Conservation (phyloP, 2,329 filamentous ascomycete genomes). For the Talaromyces albobiverticillius region DNA sequence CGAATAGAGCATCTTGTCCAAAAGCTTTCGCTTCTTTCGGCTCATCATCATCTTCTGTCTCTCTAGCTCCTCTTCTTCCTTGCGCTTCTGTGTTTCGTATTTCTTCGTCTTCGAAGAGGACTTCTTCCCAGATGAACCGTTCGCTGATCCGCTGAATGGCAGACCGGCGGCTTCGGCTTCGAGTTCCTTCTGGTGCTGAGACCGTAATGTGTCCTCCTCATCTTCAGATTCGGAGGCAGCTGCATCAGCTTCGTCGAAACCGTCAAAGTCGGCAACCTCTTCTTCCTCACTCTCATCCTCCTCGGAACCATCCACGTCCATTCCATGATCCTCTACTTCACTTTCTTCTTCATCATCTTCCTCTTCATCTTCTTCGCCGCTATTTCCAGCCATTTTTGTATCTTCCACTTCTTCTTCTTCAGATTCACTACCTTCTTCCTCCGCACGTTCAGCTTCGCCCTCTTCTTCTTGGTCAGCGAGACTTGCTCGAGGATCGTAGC, state of each 20-base stretch:
- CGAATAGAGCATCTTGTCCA: slow-evolving; percentile 95
- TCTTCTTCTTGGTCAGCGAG: slow-evolving; percentile 86
- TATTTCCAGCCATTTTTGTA: slow-evolving; percentile 35
- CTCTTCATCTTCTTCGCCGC: slow-evolving; percentile 39
- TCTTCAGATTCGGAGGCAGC: slow-evolving; percentile 52
- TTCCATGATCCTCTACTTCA: slow-evolving; percentile 47
- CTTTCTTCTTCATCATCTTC: slow-evolving; percentile 37
- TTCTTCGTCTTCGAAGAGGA: slow-evolving; percentile 67
- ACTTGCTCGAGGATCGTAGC: slow-evolving; percentile 85
- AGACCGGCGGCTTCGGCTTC: slow-evolving; percentile 83
- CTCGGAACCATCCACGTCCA: slow-evolving; percentile 46
- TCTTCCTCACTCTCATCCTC: slow-evolving; percentile 44
- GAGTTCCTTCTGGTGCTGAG: slow-evolving; percentile 81
- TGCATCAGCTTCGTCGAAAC: slow-evolving; percentile 49
- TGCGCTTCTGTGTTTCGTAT: slow-evolving; percentile 62
- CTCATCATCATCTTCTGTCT: slow-evolving; percentile 97
- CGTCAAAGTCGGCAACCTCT: slow-evolving; percentile 48
- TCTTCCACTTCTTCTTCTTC: slow-evolving; percentile 41
- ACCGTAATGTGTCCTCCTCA: slow-evolving; percentile 59
- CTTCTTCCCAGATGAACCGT: slow-evolving; percentile 59
- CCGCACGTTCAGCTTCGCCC: slow-evolving; percentile 73
- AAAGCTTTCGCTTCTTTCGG: slow-evolving; percentile 94
- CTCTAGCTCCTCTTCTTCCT: slow-evolving; percentile 83
- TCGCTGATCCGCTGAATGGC: slow-evolving; percentile 50
- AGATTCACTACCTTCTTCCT: slow-evolving; percentile 45